Evolutionary conservation across 345 rosid genomes (phyloP).

Genomic region (Syzygium grande): DNA sequence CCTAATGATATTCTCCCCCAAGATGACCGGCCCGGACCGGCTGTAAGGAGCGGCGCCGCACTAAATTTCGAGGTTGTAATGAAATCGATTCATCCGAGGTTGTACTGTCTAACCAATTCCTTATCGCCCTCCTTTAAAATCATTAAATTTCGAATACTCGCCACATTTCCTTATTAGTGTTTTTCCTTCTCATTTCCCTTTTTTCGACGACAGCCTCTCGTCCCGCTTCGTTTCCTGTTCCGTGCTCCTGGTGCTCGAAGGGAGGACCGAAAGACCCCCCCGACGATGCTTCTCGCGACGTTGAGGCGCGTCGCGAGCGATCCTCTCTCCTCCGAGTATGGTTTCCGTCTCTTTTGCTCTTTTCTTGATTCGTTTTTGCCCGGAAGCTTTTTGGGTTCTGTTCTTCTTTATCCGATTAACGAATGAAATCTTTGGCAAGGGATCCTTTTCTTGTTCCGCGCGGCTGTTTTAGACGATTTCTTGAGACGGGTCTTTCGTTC

Average conservation of each 20-base stretch:
- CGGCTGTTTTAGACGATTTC: not conserved
- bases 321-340: not conserved
- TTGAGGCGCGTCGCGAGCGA: not conserved
- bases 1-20: not conserved
- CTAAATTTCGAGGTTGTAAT: too few relatives aligned
- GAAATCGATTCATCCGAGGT: not conserved
- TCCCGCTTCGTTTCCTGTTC: not conserved
- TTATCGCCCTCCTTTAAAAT: not conserved
- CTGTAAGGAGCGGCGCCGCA: not conserved
- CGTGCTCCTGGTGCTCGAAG: not conserved
- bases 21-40: not conserved
- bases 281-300: not conserved
- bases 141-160: not conserved
- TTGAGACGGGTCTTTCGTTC: not conserved
- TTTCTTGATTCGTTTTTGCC: not conserved
- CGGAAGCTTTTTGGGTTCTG: not conserved
- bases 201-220: not conserved
- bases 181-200: not conserved
- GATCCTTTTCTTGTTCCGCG: not conserved
- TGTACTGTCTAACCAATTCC: not conserved
- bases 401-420: not conserved
- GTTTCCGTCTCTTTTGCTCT: not conserved
- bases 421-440: not conserved
- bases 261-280: not conserved
- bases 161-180: not conserved